Evolutionary conservation across 805 yeast species (phyloP), one percentile per base, ranked within the genome.

Genomic region (Cephaloascus fragrans): DNA sequence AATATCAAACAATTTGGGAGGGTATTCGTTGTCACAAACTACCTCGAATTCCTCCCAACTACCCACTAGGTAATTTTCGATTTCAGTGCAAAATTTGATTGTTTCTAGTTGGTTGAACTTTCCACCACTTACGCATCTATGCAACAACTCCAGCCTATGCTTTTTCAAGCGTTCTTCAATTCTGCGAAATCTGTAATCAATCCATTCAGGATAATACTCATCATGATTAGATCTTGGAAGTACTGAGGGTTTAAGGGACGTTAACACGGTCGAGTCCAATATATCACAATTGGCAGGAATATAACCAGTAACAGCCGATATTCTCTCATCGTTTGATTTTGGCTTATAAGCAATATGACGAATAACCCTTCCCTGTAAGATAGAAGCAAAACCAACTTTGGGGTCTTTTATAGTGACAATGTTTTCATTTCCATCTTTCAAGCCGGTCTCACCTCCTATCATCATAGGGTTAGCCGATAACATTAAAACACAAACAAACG

Each of bases 361-460:
- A 16, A 52, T 44, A 4, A 50, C 55, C 38, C 53, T 46, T 14
- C 54, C 56, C 39, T 52, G 56, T 23, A 52, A 38, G 9, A 52
- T 33, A 15, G 54, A 42, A 26, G 52, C 54, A 35, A 43, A 47
- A 14, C 56, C 56, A 18, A 43, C 45, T 40, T 50, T 48, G n/a
- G 50, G 52, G 10, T 48, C 50, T 9, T 48, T 46, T 9, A 49
- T 43, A 9, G 47, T 37, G 18, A 42, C 19, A 33, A 47, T 38
- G 9, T 40, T 36, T 38, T 52, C 47, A 19, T 43, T 26, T 19
- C 48, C 49, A 38, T 44, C 41, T 18, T 68, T 56, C 38, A 70
- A 54, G n/a, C 63, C 62, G 0, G 75, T 70, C 42, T 69, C 73
- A 5, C 75, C 75, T n/a, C 75, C 75, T 44, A 69, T 60, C 61